Evolutionary conservation across 805 yeast genomes (phyloP), one percentile per base, ranked within the genome.

Genomic region (Sungouiozyma ichnusensis): DNA sequence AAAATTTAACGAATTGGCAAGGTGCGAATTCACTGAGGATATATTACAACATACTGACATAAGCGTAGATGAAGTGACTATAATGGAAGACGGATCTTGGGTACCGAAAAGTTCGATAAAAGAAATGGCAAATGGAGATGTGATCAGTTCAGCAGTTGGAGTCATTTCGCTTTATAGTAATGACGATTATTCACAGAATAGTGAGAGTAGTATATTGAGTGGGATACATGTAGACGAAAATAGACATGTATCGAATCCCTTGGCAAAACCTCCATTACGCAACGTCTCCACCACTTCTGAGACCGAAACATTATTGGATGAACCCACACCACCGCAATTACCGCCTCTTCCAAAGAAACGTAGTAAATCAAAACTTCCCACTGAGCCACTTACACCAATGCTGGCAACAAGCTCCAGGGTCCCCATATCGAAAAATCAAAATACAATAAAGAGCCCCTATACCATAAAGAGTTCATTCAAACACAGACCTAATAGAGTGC

Each of bases 71-170:
- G 71, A 72, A 17, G 81, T 90, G 13, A 77, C 74, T 40, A 66
- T 92, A 14, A 69, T 74, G n/a, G 66, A 73, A 1, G 84, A 85
- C 53, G 97, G 97, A 0, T 49, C 72, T 0, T 90, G 97, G 95
- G 62, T 55, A 3, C 70, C 70, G 1, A 44, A 6, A 24, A 63
- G 14, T 48, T 50, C 18, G 61, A 53, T 16, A 56, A 51, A 16
- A 33, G 56, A 50, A 9, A 16, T 3, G 9, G 13, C 17, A 5
- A 27, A 13, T 42, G 11, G 18, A 13, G 14, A 39, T 14, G 17
- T 39, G 2, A 13, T 16, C 14, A 31, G 20, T 24, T 24, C 29
- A 24, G 9, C 29, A 6, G 9, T 11, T 6, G 11, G 29, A 6
- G 29, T 24, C 6, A 24, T 24, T 7, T 24, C 29, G 29, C 29